Percentiles rank a stretch among this genome's conserved stretches.
Evolutionary conservation across 164 flowering plant species (phyloP).

Genomic region (Taxillus chinensis): DNA sequence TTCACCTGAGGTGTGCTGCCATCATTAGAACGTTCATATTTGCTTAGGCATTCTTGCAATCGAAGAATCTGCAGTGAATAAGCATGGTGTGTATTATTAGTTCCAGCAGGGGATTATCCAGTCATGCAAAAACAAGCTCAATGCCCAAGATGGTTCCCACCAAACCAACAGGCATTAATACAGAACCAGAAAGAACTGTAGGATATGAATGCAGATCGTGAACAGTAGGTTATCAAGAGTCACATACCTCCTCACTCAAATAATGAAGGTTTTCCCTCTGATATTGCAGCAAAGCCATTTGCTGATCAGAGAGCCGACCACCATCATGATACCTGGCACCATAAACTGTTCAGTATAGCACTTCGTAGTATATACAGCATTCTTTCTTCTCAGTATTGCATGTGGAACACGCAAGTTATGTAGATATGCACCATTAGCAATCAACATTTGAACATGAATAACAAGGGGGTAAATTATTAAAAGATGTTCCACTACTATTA

Average conservation of each 20-base stretch:
- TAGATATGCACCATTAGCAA: no score
- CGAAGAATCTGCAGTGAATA: conserved; percentile 64
- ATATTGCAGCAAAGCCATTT: conserved; percentile 95
- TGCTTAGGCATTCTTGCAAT: conserved; percentile 90
- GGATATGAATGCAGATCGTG: not conserved
- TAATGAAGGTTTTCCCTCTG: conserved; percentile 95
- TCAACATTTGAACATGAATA: no score
- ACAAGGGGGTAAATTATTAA: no score
- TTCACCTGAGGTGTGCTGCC: conserved; percentile 90
- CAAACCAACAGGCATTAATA: not conserved
- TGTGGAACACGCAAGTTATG: no score
- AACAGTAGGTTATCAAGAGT: not conserved
- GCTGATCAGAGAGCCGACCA: conserved; percentile 96
- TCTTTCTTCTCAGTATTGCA: no score
- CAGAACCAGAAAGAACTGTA: not conserved
- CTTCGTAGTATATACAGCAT: no score
- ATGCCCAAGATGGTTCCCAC: no score
- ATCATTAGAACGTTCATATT: conserved; percentile 75
- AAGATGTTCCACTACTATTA: no score
- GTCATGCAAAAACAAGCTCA: not conserved
- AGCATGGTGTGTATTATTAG: not conserved
- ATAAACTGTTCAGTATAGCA: not conserved
- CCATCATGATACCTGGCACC: conserved; percentile 79
- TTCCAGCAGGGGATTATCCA: not conserved
- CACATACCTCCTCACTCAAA: conserved; percentile 86